Percentiles rank a stretch among this genome's conserved stretches.
Evolutionary conservation across 1,284 basidiomycete species (phyloP).

Genomic region (Pisolithus thermaeus): DNA sequence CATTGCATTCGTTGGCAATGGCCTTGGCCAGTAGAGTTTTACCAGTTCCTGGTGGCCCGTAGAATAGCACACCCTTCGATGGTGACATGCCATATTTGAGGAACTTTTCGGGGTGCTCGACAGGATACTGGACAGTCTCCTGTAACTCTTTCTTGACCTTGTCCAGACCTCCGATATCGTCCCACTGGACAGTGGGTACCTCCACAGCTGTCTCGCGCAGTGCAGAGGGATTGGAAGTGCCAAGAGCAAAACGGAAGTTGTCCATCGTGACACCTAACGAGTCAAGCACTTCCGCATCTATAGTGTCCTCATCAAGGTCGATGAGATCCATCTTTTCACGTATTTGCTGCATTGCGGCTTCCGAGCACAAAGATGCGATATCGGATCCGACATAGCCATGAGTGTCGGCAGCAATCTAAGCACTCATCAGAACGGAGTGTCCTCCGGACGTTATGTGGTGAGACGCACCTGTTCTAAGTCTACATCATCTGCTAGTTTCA

Average conservation of each 20-base stretch:
- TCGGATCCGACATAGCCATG: slow-evolving; percentile 99
- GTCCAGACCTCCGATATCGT: slow-evolving; percentile 98
- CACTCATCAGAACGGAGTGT: not conserved
- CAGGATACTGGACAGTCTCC: slow-evolving; percentile 99
- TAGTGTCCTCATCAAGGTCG: slow-evolving; percentile 82
- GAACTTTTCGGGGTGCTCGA: slow-evolving; percentile 99
- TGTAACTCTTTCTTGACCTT: slow-evolving; percentile 99
- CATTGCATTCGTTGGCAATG: slow-evolving; percentile 98
- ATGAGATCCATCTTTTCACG: slow-evolving; percentile 89
- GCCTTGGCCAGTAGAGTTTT: slow-evolving; percentile 95
- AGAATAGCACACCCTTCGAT: slow-evolving; percentile 97
- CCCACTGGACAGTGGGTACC: slow-evolving; percentile 91
- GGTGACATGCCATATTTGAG: slow-evolving; percentile 99
- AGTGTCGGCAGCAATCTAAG: slow-evolving; percentile 92
- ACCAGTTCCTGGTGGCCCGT: slow-evolving; percentile 96
- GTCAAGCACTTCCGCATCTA: slow-evolving; percentile 85
- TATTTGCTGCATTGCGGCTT: slow-evolving; percentile 90
- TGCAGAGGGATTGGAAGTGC: slow-evolving; percentile 81
- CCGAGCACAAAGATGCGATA: slow-evolving; percentile 88
- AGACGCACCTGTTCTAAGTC: slow-evolving; percentile 83
- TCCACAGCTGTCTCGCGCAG: slow-evolving; percentile 87
- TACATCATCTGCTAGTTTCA: slow-evolving; percentile 98
- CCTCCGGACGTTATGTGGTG: not conserved
- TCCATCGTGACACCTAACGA: slow-evolving; percentile 88
- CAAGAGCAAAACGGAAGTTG: slow-evolving; percentile 87